These are phyloP conservation scores for Senecio squalidus DNA, from an alignment of 140 eudicot species.

Conservation along the genomic window DNA sequence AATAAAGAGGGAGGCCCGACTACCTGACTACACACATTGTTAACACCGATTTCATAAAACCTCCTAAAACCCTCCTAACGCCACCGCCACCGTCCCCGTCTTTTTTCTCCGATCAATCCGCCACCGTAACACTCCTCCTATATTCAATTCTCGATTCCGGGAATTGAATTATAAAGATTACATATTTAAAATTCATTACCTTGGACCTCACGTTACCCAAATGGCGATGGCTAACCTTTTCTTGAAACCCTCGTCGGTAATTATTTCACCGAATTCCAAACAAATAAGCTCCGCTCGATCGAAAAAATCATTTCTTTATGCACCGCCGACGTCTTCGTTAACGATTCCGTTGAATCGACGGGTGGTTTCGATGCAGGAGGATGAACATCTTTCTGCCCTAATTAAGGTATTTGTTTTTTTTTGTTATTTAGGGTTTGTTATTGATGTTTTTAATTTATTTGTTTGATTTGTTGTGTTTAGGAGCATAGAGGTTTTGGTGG, in stretches of 20 bases:
- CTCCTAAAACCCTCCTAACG: too few species aligned
- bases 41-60: too few species aligned
- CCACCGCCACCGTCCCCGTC: too few species aligned
- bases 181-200: too few species aligned
- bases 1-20: too few species aligned
- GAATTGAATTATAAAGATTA: too few species aligned
- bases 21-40: too few species aligned
- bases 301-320: neutral
- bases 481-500: constrained; percentile 23
- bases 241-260: constrained; percentile 8
- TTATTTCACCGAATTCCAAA: neutral
- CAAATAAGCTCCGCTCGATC: constrained; percentile 5
- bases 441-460: neutral
- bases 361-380: neutral
- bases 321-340: constrained; percentile 19
- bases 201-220: too few species aligned
- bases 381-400: constrained; percentile 12
- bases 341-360: constrained; percentile 10
- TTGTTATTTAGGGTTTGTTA: neutral
- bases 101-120: too few species aligned
- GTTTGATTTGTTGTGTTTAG: neutral
- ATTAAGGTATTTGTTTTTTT: constrained; percentile 3
- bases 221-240: constrained; percentile 28
- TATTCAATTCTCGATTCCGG: too few species aligned
- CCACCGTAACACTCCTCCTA: too few species aligned